phyloP scores from a whole-genome alignment of 768 basidiomycete genomes.

The Thelephora aurantiotincta region DNA sequence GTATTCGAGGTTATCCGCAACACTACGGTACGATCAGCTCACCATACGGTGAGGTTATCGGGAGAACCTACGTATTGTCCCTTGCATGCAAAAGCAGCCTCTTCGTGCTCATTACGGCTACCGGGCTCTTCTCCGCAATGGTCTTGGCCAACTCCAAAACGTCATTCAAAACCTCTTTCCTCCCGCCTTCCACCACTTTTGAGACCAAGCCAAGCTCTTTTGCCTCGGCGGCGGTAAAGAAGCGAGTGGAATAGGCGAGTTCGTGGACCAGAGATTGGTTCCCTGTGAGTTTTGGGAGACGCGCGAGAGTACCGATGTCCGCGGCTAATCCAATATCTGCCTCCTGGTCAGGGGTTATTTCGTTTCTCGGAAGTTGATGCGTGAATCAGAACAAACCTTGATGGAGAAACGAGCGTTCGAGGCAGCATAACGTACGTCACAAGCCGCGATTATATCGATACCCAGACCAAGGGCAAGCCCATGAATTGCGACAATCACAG shows the following conservation, averaged over 20 bases:
- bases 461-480: slow-evolving; percentile 66
- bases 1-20: slow-evolving; percentile 37
- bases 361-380: background rate
- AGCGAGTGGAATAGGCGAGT: slow-evolving; percentile 58
- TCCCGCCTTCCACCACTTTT: slow-evolving; percentile 48
- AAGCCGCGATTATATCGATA: slow-evolving; percentile 60
- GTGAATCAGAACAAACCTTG: slow-evolving; percentile 27
- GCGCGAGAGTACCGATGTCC: slow-evolving; percentile 77
- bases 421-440: slow-evolving; percentile 70
- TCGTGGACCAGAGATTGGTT: slow-evolving; percentile 65
- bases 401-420: slow-evolving; percentile 51
- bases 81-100: slow-evolving; percentile 62
- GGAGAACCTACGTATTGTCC: slow-evolving; percentile 51
- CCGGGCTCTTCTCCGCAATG: slow-evolving; percentile 66
- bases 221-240: slow-evolving; percentile 61
- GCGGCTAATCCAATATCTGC: slow-evolving; percentile 80
- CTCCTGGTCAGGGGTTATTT: slow-evolving; percentile 35
- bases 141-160: slow-evolving; percentile 51
- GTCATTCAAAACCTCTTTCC: slow-evolving; percentile 47
- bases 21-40: slow-evolving; percentile 9
- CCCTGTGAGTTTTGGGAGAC: slow-evolving; percentile 62
- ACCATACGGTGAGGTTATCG: background rate
- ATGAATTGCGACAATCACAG: slow-evolving; percentile 74
- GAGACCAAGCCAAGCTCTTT: slow-evolving; percentile 60
- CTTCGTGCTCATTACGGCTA: slow-evolving; percentile 70